Conservation (phyloP, 106 monocot genomes). For the Allium sativum region DNA sequence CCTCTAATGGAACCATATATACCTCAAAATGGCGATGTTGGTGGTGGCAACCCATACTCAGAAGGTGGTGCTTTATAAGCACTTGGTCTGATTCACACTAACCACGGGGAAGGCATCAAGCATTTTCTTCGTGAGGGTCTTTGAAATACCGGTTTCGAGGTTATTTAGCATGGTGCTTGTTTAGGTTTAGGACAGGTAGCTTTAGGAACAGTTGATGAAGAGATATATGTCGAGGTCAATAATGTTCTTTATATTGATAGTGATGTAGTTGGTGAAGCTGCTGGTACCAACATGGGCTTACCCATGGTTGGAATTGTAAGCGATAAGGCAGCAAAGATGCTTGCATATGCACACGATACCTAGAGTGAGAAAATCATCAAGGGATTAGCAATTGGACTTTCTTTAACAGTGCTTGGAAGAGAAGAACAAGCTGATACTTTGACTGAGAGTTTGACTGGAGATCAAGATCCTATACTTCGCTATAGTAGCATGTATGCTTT, state of each 20-base stretch:
- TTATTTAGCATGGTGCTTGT: slow-evolving; percentile 97
- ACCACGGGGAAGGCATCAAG: slow-evolving; percentile 97
- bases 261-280: slow-evolving; percentile 97
- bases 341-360: slow-evolving; percentile 98
- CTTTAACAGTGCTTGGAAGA: slow-evolving; percentile 92
- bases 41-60: slow-evolving; percentile 89
- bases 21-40: slow-evolving; percentile 86
- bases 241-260: slow-evolving; percentile 82
- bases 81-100: slow-evolving; percentile 93
- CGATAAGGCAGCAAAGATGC: slow-evolving; percentile 94
- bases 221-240: slow-evolving; percentile 93
- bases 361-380: slow-evolving; percentile 96
- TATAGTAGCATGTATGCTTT: slow-evolving; percentile 99
- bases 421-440: slow-evolving; percentile 95
- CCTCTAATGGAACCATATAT: slow-evolving; percentile 98
- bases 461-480: slow-evolving; percentile 97
- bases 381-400: slow-evolving; percentile 81
- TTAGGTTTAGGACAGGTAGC: slow-evolving; percentile 92
- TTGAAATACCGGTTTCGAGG: slow-evolving; percentile 79
- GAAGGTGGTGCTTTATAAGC: slow-evolving; percentile 99
- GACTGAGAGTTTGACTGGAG: slow-evolving; percentile 96
- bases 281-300: slow-evolving; percentile 97
- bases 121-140: slow-evolving; percentile 91
- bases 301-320: slow-evolving; percentile 92
- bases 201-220: slow-evolving; percentile 88